Conservation (phyloP, 208 protist genomes). For the Novymonas esmeraldas region DNA sequence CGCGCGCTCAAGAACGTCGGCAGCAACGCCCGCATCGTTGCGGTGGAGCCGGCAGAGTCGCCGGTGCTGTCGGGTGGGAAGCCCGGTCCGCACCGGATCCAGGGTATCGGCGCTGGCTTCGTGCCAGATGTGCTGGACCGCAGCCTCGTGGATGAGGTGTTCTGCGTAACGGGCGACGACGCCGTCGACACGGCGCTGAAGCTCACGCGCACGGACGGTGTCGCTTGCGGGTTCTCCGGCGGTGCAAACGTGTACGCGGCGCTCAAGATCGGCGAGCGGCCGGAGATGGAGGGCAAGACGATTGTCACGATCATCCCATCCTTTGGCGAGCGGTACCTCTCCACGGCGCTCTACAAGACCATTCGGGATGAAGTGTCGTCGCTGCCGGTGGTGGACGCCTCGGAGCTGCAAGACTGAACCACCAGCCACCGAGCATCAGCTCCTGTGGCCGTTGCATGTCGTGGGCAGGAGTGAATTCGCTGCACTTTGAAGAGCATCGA, state of each 20-base stretch:
- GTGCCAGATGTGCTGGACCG: constrained; percentile 78
- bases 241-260: constrained; percentile 89
- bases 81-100: constrained; percentile 89
- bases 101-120: constrained; percentile 93
- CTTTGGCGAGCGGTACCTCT: constrained; percentile 92
- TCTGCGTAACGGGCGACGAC: constrained; percentile 69
- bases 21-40: constrained; percentile 58
- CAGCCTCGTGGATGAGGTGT: constrained; percentile 71
- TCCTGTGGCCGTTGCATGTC: background rate
- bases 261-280: constrained; percentile 76
- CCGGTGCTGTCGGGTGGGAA: constrained; percentile 84
- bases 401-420: constrained; percentile 59
- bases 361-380: constrained; percentile 67
- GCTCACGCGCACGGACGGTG: constrained; percentile 77
- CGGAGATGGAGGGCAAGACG: constrained; percentile 87
- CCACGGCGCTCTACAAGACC: constrained; percentile 74
- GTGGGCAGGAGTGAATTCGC: background rate
- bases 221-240: constrained; percentile 83
- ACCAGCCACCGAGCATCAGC: constrained; percentile 9
- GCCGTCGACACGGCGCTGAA: constrained; percentile 71
- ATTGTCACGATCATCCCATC: constrained; percentile 91
- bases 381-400: constrained; percentile 74
- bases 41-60: constrained; percentile 86
- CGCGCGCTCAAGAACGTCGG: constrained; percentile 72
- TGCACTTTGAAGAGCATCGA: too few relatives aligned